Evolutionary conservation across 495 filamentous ascomycete genomes (phyloP), one percentile per base, ranked within the genome.

Genomic region (Articulospora tetracladia): DNA sequence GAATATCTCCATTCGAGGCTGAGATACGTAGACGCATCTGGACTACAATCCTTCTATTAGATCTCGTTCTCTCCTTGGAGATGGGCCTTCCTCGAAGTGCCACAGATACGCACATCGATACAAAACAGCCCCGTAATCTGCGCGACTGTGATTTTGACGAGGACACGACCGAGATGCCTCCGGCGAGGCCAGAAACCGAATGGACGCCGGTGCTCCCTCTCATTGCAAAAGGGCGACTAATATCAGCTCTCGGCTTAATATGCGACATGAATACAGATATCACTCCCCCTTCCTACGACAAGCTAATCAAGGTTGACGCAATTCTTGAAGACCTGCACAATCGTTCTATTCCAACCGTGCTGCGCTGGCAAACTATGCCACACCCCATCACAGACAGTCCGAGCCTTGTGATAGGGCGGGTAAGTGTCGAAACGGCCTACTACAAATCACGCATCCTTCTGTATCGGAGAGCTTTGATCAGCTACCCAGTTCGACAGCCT

Each of bases 11-110:
- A 4, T 96, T 93, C 66, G 85, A 93, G 68, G 92, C 87, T 26
- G 94, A 98, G 71, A 92, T 97, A 83, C 83, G 94, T 52, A 80
- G 93, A 51, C 81, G 94, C 53, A 82, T 95, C 3, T 98, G 94
- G 93, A 81, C 86, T 1, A 82, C 92, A 60, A 82, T 98, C 20
- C 79, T 88, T 41, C 84, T 87, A 65, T 76, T 84, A 39, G 94
- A 98, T 69, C 74, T 93, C 1, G 69, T 92, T 10, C 90, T 95
- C 68, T 97, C 93, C 1, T 93, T 91, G 61, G 92, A 95, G 73
- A 78, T 90, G 57, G 92, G 91, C 1, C 73, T 98, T 41, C 93
- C 94, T 15, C 83, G 80, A 50, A 95, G 95, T 85, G 83, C 96
- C 19, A 84, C 88, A 57, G 73, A 82, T n/a, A 76, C 85, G 19